Evolutionary conservation across 345 rosid species (phyloP), one percentile per base, ranked within the genome.

Genomic region (Corchorus capsularis): DNA sequence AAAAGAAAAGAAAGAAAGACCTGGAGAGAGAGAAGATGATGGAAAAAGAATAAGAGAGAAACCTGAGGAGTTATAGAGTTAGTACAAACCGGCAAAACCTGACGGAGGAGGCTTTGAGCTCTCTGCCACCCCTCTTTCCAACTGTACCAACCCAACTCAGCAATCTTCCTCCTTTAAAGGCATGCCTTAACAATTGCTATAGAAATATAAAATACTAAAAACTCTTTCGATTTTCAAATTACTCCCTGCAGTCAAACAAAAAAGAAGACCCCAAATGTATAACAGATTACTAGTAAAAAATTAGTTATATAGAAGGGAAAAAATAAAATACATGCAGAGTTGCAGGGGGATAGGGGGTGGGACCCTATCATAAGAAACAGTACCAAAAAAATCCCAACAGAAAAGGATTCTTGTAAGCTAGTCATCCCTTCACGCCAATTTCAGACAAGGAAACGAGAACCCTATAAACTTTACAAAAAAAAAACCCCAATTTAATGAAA

Each of bases 311-410:
- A 59, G 12, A 59, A 27, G 7, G 7, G 7, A 1, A 8, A 43
- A 22, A 0, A 8, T 1, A 6, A 3, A 12, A 20, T 57, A 9
- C 35, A 22, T 22, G 35, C 15, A 20, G 14, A 20, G 27, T 27
- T 27, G 27, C 27, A 27, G 27, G 27, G 27, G 27, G 27, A 27
- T 27, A 27, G 61, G 19, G 19, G 34, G 34, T 20, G 35, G 35
- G 62, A 57, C 60, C 32, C 72, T 34, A 27, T 52, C 12, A 14
- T 2, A 32, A 16, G 62, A 3, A 69, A 69, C n/a, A 54, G 59
- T 59, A 55, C 47, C 61, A 41, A 72, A 52, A 27, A 71, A 52
- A 79, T 83, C 77, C 50, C 77, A 77, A 79, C 75, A 49, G 86
- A 83, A 75, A 78, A 83, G 75, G 76, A 75, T 52, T 74, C 37